phyloP scores from a whole-genome alignment of 805 yeast species.

The Ogataea nonfermentans region DNA sequence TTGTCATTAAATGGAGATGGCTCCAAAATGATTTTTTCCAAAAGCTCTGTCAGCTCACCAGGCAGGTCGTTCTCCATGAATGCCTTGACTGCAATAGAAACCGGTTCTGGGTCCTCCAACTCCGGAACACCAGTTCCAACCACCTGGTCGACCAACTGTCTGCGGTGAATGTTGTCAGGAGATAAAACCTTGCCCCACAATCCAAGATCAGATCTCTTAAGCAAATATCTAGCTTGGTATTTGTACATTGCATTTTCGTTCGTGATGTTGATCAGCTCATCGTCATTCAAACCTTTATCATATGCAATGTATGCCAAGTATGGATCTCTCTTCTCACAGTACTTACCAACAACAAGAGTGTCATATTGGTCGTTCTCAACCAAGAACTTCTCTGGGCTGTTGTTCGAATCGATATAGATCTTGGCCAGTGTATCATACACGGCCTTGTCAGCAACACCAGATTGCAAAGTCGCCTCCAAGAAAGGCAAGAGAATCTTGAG shows the following conservation, averaged over 20 bases:
- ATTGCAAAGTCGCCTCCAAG: conserved; percentile 80
- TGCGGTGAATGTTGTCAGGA: conserved; percentile 79
- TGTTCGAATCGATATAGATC: conserved; percentile 96
- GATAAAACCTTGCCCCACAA: conserved; percentile 81
- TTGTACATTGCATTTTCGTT: conserved; percentile 98
- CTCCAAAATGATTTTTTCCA: conserved; percentile 94
- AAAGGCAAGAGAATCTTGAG: conserved; percentile 89
- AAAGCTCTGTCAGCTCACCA: conserved; percentile 85
- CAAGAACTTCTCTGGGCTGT: conserved; percentile 95
- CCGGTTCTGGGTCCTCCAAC: conserved; percentile 87
- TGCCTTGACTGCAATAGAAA: conserved; percentile 89
- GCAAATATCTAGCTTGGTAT: conserved; percentile 95
- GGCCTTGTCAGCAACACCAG: conserved; percentile 86
- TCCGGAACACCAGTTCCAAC: conserved; percentile 97
- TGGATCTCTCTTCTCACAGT: conserved; percentile 99
- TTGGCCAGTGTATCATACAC: conserved; percentile 94
- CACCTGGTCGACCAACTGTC: conserved; percentile 89
- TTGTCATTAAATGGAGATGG: conserved; percentile 97
- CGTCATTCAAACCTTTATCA: conserved; percentile 91
- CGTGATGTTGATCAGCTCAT: conserved; percentile 85
- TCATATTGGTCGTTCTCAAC: conserved; percentile 88
- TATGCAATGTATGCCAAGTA: conserved; percentile 96
- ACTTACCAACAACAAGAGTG: conserved; percentile 93
- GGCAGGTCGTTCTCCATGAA: conserved; percentile 96
- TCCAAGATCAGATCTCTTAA: conserved; percentile 79